A percentile compares a stretch with the other conserved stretches of the same genome.
Evolutionary conservation across 2,329 filamentous ascomycete genomes (phyloP).

Genomic region (Aureobasidium sp.): DNA sequence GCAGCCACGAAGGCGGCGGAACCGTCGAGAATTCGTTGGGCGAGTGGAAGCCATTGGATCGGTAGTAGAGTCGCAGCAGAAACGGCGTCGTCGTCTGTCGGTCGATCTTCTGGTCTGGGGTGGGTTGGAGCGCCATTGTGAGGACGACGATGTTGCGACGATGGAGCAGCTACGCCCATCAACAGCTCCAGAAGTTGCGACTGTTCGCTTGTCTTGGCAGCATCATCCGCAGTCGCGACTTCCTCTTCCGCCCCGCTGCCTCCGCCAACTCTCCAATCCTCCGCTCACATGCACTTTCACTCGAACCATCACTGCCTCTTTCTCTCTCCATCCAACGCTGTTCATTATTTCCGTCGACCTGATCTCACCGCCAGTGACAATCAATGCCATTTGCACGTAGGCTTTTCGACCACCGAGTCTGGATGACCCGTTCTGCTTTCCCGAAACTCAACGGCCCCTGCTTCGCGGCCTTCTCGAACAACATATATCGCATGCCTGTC

Average conservation of each 20-base stretch:
- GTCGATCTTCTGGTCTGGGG: conserved; percentile 46
- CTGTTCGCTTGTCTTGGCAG: background rate
- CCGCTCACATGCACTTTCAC: background rate
- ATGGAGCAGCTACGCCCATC: background rate
- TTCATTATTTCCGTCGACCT: background rate
- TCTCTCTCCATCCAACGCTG: background rate
- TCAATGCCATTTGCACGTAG: background rate
- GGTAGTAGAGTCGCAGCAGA: conserved; percentile 79
- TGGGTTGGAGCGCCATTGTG: conserved; percentile 31
- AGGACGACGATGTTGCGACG: background rate
- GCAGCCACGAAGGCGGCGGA: conserved; percentile 47
- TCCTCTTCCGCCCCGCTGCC: background rate
- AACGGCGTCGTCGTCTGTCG: conserved; percentile 71
- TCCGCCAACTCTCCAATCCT: background rate
- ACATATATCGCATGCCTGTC: background rate
- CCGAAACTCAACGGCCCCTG: background rate
- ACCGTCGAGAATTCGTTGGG: conserved; percentile 59
- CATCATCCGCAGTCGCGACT: background rate
- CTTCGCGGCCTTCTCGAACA: background rate
- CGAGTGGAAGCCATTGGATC: conserved; percentile 65
- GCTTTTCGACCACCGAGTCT: background rate
- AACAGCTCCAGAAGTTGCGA: background rate
- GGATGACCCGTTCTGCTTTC: background rate
- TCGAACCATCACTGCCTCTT: background rate
- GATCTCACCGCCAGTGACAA: background rate